Percentiles rank a stretch among this genome's conserved stretches.
These are phyloP conservation scores for Dioscorea zingiberensis DNA, from an alignment of 106 monocot genomes.

Conservation along the genomic window DNA sequence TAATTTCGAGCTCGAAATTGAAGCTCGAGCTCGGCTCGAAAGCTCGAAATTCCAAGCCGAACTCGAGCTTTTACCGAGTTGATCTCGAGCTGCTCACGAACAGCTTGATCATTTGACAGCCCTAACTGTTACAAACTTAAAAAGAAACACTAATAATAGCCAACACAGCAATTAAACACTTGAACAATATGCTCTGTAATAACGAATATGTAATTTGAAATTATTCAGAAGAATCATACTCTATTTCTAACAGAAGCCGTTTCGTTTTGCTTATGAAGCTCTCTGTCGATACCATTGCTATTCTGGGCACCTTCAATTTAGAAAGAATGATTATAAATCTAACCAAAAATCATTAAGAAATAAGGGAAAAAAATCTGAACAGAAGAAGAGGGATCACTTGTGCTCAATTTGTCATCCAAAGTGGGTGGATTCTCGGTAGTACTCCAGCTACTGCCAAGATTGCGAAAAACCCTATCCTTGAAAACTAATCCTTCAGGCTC, in stretches of 20 bases:
- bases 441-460: neutral
- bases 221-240: neutral
- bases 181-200: neutral
- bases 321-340: neutral
- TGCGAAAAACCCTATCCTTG: neutral
- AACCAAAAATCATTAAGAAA: neutral
- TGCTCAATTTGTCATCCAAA: neutral
- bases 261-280: neutral
- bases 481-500: conserved; percentile 5
- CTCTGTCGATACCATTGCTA: neutral
- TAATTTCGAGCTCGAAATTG: too few species aligned
- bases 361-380: neutral
- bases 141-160: neutral
- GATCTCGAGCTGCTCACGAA: too few species aligned
- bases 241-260: neutral
- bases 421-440: neutral
- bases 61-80: too few species aligned
- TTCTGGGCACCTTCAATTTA: neutral
- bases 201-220: neutral
- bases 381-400: too few species aligned
- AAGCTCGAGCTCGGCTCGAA: too few species aligned
- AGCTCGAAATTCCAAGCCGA: too few species aligned
- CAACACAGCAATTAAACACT: neutral
- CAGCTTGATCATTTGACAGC: too few species aligned
- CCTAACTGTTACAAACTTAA: neutral